These are phyloP conservation scores for Anacardium occidentale DNA, from an alignment of 345 rosid species.

Conservation along the genomic window DNA sequence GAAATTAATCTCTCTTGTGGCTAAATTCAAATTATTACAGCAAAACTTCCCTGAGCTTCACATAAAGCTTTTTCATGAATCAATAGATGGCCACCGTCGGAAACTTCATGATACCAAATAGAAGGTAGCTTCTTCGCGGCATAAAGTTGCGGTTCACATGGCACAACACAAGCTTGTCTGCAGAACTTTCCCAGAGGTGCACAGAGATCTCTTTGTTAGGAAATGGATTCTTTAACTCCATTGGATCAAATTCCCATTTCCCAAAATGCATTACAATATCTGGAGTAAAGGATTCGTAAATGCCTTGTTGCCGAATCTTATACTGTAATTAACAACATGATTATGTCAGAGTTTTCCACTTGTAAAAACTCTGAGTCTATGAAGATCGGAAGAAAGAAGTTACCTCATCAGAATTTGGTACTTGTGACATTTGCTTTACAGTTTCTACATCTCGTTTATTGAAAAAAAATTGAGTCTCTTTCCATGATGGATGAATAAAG, in stretches of 20 bases:
- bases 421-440: slow-evolving; percentile 35
- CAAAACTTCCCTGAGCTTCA: slow-evolving; percentile 33
- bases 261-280: slow-evolving; percentile 48
- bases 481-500: slow-evolving; percentile 38
- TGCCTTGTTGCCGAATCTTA: slow-evolving; percentile 43
- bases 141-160: slow-evolving; percentile 32
- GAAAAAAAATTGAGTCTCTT: no score
- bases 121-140: slow-evolving; percentile 39
- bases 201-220: slow-evolving; percentile 39
- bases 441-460: no score
- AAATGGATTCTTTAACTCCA: slow-evolving; percentile 51
- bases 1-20: no score
- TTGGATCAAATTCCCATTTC: slow-evolving; percentile 55
- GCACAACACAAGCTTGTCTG: slow-evolving; percentile 37
- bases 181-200: slow-evolving; percentile 50
- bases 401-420: slow-evolving; percentile 36
- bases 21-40: no score
- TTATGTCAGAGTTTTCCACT: no score
- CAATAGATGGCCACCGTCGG: slow-evolving; percentile 38
- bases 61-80: slow-evolving; percentile 28
- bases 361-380: background rate
- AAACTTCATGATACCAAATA: slow-evolving; percentile 40
- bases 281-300: slow-evolving; percentile 44
- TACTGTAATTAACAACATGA: slow-evolving; percentile 25
- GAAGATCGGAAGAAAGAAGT: background rate